A percentile compares a stretch with the other conserved stretches of the same genome.
These are phyloP conservation scores for Agaricus subrufescens DNA, from an alignment of 768 basidiomycete species.

Conservation along the genomic window DNA sequence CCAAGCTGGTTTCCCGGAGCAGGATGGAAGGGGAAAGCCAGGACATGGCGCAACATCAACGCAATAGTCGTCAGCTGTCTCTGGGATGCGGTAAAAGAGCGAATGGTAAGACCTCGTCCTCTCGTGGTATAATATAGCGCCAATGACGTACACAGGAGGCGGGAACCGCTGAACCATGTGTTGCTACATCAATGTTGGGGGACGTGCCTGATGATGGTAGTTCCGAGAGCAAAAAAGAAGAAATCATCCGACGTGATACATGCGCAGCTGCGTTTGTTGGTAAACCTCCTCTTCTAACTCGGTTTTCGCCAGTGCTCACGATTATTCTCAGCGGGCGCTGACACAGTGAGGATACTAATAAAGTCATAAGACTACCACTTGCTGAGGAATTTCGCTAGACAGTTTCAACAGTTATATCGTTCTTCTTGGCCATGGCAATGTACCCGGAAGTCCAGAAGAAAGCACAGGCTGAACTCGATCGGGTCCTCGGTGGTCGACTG, in stretches of 20 bases:
- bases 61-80: conserved; percentile 11
- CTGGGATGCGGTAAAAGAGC: conserved; percentile 21
- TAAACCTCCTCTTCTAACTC: conserved; percentile 9
- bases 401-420: conserved; percentile 23
- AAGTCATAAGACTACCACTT: neutral
- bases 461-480: no score
- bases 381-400: conserved; percentile 16
- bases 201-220: conserved; percentile 12
- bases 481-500: no score
- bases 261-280: conserved; percentile 34
- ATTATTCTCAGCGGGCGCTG: conserved; percentile 31
- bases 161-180: conserved; percentile 2
- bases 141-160: neutral
- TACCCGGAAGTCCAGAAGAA: no score
- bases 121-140: neutral
- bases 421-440: no score
- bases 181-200: conserved; percentile 15
- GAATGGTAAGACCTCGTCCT: conserved; percentile 19
- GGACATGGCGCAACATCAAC: conserved; percentile 21
- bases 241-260: conserved; percentile 25
- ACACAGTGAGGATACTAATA: conserved; percentile 25
- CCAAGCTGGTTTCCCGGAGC: conserved; percentile 35
- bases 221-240: conserved; percentile 13
- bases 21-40: conserved; percentile 30
- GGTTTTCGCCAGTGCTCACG: neutral